These are phyloP conservation scores for Salmacisia buchloeana DNA, from an alignment of 1,284 basidiomycete species.

Conservation along the genomic window DNA sequence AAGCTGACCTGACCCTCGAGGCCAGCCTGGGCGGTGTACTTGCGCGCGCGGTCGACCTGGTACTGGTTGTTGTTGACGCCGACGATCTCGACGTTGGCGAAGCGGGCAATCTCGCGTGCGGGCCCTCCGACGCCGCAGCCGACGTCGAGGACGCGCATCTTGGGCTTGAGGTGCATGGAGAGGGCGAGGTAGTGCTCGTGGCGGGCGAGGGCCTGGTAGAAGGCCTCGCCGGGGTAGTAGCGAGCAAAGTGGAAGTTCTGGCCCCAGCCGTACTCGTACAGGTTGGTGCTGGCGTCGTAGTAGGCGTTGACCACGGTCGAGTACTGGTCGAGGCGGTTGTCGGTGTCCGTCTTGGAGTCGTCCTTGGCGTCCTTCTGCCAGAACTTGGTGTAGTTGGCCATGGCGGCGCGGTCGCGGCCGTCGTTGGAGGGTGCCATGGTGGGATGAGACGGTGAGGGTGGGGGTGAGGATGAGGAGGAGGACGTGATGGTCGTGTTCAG, in stretches of 20 bases:
- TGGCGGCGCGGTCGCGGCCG: slow-evolving; percentile 72
- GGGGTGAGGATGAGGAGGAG: too few species aligned
- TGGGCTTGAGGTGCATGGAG: slow-evolving; percentile 58
- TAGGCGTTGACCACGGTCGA: slow-evolving; percentile 86
- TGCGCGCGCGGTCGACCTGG: slow-evolving; percentile 78
- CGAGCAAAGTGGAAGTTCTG: slow-evolving; percentile 96
- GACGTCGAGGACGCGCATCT: slow-evolving; percentile 94
- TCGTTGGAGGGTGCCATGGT: slow-evolving; percentile 54
- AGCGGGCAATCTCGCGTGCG: slow-evolving; percentile 87
- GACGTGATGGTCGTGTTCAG: too few species aligned
- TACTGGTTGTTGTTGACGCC: slow-evolving; percentile 97
- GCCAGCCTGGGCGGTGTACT: slow-evolving; percentile 75
- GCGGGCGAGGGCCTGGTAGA: slow-evolving; percentile 73
- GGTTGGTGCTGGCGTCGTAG: slow-evolving; percentile 90
- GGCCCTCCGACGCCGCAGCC: slow-evolving; percentile 97
- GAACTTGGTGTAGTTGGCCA: slow-evolving; percentile 85
- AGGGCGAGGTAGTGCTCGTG: slow-evolving; percentile 97
- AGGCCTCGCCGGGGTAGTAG: slow-evolving; percentile 92
- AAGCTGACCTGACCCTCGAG: slow-evolving; percentile 64
- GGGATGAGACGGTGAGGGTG: too few species aligned
- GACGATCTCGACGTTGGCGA: slow-evolving; percentile 77
- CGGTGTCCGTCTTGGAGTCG: slow-evolving; percentile 66
- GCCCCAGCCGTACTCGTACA: slow-evolving; percentile 95
- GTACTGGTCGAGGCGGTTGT: slow-evolving; percentile 76
- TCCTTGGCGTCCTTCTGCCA: slow-evolving; percentile 81